Percentiles rank a stretch among this genome's conserved stretches.
phyloP scores from a whole-genome alignment of 2,329 filamentous ascomycete species.

The Madurella fahalii region DNA sequence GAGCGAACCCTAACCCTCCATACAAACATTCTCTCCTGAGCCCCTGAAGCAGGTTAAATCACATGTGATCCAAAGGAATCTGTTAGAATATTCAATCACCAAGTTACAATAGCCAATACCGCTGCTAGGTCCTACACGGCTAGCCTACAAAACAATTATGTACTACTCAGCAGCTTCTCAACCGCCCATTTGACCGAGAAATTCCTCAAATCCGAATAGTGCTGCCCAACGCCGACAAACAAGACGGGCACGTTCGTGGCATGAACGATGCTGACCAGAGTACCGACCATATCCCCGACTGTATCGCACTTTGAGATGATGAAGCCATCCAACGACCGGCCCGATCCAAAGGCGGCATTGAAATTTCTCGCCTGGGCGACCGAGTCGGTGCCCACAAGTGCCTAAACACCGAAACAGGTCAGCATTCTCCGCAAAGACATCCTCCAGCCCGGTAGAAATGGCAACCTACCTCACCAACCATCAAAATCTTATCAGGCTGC shows the following conservation, averaged over 20 bases:
- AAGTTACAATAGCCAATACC: not conserved
- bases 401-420: slow-evolving; percentile 39
- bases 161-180: slow-evolving; percentile 57
- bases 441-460: not conserved
- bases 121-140: not conserved
- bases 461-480: slow-evolving; percentile 63
- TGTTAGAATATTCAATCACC: too few species aligned
- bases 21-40: too few species aligned
- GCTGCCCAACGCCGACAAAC: slow-evolving; percentile 74
- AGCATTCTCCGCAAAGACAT: slow-evolving; percentile 8
- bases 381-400: slow-evolving; percentile 89
- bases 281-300: slow-evolving; percentile 97
- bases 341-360: slow-evolving; percentile 82
- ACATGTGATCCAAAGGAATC: too few species aligned
- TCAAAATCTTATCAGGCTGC: slow-evolving; percentile 95
- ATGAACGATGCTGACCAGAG: slow-evolving; percentile 93
- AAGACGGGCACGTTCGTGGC: slow-evolving; percentile 94
- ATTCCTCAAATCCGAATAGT: slow-evolving; percentile 64
- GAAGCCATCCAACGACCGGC: slow-evolving; percentile 83
- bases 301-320: slow-evolving; percentile 99
- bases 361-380: slow-evolving; percentile 96
- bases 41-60: too few species aligned
- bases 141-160: slow-evolving; percentile 28
- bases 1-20: too few species aligned
- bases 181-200: slow-evolving; percentile 68